Conservation (phyloP, 257 asterid species). For the Nicotiana undulata region DNA sequence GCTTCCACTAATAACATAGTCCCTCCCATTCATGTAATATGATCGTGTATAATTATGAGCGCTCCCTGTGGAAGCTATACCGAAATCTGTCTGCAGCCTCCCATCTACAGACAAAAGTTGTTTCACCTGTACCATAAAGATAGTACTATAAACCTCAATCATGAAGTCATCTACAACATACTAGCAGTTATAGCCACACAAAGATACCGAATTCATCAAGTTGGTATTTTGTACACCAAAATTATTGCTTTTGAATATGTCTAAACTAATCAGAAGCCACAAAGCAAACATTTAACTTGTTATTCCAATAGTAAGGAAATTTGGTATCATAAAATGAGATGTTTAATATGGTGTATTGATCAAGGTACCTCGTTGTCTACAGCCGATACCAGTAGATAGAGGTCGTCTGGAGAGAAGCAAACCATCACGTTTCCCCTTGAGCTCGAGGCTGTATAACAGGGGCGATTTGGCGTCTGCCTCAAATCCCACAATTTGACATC, state of each 20-base stretch:
- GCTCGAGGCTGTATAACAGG: constrained; percentile 66
- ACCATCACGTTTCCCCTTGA: constrained; percentile 85
- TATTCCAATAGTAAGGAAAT: not conserved
- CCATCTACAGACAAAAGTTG: constrained; percentile 74
- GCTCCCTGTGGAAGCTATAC: constrained; percentile 64
- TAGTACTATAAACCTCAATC: not conserved
- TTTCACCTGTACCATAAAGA: constrained; percentile 41
- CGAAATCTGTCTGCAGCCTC: constrained; percentile 54
- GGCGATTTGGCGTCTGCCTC: constrained; percentile 44
- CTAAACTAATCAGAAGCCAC: not conserved
- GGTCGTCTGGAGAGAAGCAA: constrained; percentile 81
- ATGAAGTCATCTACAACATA: not conserved
- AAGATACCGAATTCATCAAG: not conserved
- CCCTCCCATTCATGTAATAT: constrained; percentile 80
- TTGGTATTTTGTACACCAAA: not conserved
- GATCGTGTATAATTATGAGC: constrained; percentile 71
- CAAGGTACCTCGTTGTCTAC: constrained; percentile 77
- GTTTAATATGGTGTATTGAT: not conserved
- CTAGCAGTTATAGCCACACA: not conserved
- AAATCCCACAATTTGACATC: constrained; percentile 85
- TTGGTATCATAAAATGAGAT: not conserved
- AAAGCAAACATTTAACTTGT: not conserved
- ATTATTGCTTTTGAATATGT: not conserved
- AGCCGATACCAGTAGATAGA: constrained; percentile 66
- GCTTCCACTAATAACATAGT: constrained; percentile 73